phyloP scores from a whole-genome alignment of 306 rosid genomes.

The Medicago lupulina region DNA sequence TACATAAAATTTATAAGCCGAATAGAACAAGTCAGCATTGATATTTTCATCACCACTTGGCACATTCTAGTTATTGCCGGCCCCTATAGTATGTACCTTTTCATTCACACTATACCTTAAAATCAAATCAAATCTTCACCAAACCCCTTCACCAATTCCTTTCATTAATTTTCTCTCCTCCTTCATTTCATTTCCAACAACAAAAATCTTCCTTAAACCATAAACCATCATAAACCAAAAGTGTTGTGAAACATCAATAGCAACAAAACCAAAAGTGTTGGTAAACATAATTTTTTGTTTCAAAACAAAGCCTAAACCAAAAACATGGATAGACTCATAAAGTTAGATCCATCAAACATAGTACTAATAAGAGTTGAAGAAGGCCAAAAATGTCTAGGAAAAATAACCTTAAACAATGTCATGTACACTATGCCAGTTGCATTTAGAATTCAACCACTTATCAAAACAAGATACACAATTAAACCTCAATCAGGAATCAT shows the following conservation, averaged over 20 bases:
- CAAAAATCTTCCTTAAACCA: background rate
- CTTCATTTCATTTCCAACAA: slow-evolving; percentile 19
- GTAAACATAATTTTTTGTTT: background rate
- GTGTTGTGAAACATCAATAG: slow-evolving; percentile 1
- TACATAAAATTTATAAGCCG: slow-evolving; percentile 40
- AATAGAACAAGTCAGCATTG: slow-evolving; percentile 84
- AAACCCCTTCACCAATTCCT: slow-evolving; percentile 38
- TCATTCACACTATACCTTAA: background rate
- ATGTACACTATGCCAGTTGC: slow-evolving; percentile 98
- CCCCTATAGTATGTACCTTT: slow-evolving; percentile 25
- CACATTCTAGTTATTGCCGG: slow-evolving; percentile 62
- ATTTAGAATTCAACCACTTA: slow-evolving; percentile 68
- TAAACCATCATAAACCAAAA: background rate
- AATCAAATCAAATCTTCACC: slow-evolving; percentile 14
- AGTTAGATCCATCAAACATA: slow-evolving; percentile 78
- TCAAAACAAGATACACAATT: slow-evolving; percentile 66
- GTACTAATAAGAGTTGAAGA: slow-evolving; percentile 65
- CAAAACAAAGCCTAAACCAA: background rate
- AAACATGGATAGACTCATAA: slow-evolving; percentile 80
- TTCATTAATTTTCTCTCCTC: slow-evolving; percentile 12
- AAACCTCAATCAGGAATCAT: slow-evolving; percentile 79
- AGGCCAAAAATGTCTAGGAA: slow-evolving; percentile 64
- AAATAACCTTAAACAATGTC: slow-evolving; percentile 68
- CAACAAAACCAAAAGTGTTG: background rate
- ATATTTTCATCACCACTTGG: slow-evolving; percentile 74